Evolutionary conservation across 2,329 filamentous ascomycete species (phyloP).

Genomic region (Paraconiothyrium brasiliense): DNA sequence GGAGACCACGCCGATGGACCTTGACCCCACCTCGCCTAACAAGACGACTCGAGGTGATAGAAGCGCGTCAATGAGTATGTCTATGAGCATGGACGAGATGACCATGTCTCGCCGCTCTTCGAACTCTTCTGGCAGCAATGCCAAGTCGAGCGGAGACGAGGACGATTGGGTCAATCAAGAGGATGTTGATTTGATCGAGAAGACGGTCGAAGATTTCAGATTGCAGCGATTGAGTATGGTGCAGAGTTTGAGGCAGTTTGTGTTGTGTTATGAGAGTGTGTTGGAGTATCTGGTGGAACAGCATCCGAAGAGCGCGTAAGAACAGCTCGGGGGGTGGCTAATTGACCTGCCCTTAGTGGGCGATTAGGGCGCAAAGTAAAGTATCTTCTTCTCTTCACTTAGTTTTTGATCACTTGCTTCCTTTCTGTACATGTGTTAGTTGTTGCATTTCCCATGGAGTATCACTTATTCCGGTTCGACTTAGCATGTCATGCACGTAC

Average conservation of each 20-base stretch:
- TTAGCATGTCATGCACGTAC: not conserved
- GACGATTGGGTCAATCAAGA: slow-evolving; percentile 73
- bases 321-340: too few relatives aligned
- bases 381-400: not conserved
- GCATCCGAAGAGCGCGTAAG: slow-evolving; percentile 45
- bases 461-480: not conserved
- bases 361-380: not conserved
- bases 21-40: slow-evolving; percentile 32
- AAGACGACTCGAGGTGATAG: not conserved
- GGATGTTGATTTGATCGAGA: slow-evolving; percentile 79
- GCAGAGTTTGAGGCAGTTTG: slow-evolving; percentile 90
- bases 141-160: slow-evolving; percentile 20
- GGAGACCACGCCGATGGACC: slow-evolving; percentile 57
- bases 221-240: slow-evolving; percentile 94
- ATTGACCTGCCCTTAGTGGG: not conserved
- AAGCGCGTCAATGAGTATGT: slow-evolving; percentile 11
- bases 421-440: slow-evolving; percentile 8
- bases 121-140: slow-evolving; percentile 17
- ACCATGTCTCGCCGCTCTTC: slow-evolving; percentile 19
- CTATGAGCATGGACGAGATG: slow-evolving; percentile 17
- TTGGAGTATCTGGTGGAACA: slow-evolving; percentile 80
- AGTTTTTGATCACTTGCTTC: not conserved
- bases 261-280: slow-evolving; percentile 95
- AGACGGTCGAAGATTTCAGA: slow-evolving; percentile 90
- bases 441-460: slow-evolving; percentile 4